Base-by-base conservation (phyloP, 2,329 filamentous ascomycete species). In the Paraphaeosphaeria sporulosa region DNA sequence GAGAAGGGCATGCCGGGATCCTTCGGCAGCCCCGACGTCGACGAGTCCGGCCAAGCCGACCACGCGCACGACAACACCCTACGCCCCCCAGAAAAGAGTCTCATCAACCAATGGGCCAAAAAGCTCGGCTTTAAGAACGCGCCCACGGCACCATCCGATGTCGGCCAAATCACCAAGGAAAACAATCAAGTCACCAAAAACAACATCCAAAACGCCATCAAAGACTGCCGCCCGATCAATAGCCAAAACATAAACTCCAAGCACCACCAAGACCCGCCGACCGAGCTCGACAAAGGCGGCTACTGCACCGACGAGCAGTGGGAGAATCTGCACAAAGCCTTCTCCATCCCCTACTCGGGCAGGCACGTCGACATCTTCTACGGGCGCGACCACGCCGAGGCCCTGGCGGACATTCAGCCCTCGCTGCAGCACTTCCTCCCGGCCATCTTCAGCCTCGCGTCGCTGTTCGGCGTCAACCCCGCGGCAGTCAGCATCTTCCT, bases 401-500 rank as follows among this genome's bases (percentile, higher is more conserved):
- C 63, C 0, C 71, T 71, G 10, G 59, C 67, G 1, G 73, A 74
- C 10, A 55, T 78, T 17, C 68, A 74, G 17, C 40, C 57, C 3
- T 68, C 69, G 5, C 64, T 78, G 1, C 53, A 61, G 9, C 57
- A 62, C n/a, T 78, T 78, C 59, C 63, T 77, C 0, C 75, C 74
- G 0, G 62, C 76, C 42, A 72, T 78, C 21, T 74, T 77, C 46
- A 67, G 71, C 1, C 64, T 78, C 25, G 73, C 74, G 1, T 66
- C 68, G 2, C 70, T 77, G 32, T 98, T 97, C 76, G 84, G 86
- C 2, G 84, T 98, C 25, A 83, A 87, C 1, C 82, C 86, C 0
- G 82, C 85, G 34, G 88, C 88, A 3, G 77, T 98, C 59, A 94
- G 96, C 74, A 90, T 98, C 53, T 98, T 94, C 80, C 93, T 93